Base-by-base conservation (phyloP, 2,329 filamentous ascomycete species). In the Didymella pomorum region DNA sequence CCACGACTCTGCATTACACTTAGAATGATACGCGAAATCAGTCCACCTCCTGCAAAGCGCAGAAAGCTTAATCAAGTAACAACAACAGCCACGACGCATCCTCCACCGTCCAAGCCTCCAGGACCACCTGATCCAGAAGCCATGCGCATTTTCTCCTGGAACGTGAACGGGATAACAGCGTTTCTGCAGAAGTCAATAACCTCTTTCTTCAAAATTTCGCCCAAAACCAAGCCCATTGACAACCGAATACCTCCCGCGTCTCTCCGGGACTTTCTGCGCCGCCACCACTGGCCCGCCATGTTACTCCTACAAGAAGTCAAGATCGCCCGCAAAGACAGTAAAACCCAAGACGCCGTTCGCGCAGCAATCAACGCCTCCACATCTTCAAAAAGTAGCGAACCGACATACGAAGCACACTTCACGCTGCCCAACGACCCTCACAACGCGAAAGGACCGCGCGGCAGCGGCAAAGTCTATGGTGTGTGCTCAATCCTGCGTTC, bases 271-370 rank as follows among this genome's bases (percentile, higher is more conserved):
- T 80, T 82, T 53, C 71, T 84, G n/a, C 73, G 75, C 23, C 74
- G 76, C 10, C 79, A 83, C 62, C 49, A 70, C 11, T 83, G 76
- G 74, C 81, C 81, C 3, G 72, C 78, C 2, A 61, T 82, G 21
- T 71, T 83, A 4, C 79, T 80, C 54, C 71, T 83, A 2, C 81
- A 84, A 70, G 81, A 84, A 74, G 78, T 83, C 23, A 83, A 83
- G 63, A 81, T 84, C 48, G 74, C 71, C 18, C 59, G 72, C 1
- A 67, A 66, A 8, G 81, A 83, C 57, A 57, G 39, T 0, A 68
- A 72, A 5, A 82, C 76, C 0, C 74, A 79, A 62, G 64, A 73
- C 28, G 75, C 76, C 1, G 72, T 84, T 7, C 65, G 76, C 56
- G 61, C 55, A 47, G 79, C 80, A 14, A 71, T 81, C 16, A 75